These are phyloP conservation scores for Hordeum pubiflorum DNA, from an alignment of 202 grass and related monocot genomes.

Conservation along the genomic window DNA sequence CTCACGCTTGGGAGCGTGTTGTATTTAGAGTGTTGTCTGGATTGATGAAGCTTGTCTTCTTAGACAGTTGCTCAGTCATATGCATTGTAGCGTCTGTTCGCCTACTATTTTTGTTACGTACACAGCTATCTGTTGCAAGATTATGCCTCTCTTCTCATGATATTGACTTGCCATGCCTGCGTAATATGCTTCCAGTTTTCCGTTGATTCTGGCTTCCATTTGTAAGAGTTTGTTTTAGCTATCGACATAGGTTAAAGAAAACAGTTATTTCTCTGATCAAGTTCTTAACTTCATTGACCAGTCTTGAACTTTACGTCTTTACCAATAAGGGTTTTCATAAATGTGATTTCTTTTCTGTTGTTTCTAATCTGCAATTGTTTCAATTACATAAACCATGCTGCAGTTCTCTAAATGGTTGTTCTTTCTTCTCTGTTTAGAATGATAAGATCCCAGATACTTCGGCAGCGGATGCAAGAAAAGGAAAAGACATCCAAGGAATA, in stretches of 20 bases:
- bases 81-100: neutral
- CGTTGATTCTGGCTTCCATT: neutral
- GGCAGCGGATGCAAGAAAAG: slow-evolving; percentile 75
- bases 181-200: slow-evolving; percentile 1
- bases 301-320: neutral
- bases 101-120: neutral
- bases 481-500: slow-evolving; percentile 97
- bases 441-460: slow-evolving; percentile 66
- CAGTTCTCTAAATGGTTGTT: slow-evolving; percentile 20
- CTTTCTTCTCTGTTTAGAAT: slow-evolving; percentile 34
- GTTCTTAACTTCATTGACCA: neutral
- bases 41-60: neutral
- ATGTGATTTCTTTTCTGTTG: neutral
- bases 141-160: neutral
- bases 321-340: neutral
- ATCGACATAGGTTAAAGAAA: neutral
- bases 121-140: neutral
- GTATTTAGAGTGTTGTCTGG: neutral
- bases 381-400: neutral
- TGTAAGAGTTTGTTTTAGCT: slow-evolving; percentile 1
- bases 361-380: neutral
- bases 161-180: neutral
- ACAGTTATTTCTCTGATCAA: neutral
- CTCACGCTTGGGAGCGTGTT: neutral
- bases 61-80: neutral